These are phyloP conservation scores for Coleophoma eucalyptorum DNA, from an alignment of 2,329 filamentous ascomycete species.

Conservation along the genomic window DNA sequence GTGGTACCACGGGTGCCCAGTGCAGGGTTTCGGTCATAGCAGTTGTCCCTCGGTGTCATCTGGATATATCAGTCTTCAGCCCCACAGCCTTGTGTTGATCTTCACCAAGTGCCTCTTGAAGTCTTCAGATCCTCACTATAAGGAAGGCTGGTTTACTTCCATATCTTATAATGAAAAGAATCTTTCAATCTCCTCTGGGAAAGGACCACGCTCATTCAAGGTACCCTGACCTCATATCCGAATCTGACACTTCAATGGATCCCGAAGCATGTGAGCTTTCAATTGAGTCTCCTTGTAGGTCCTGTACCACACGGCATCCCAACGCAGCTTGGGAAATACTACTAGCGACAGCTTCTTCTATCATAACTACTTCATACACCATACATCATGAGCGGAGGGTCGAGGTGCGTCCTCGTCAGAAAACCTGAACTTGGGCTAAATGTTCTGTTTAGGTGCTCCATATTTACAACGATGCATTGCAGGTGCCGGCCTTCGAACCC, in stretches of 20 bases:
- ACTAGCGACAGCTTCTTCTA: background rate
- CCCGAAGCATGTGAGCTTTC: background rate
- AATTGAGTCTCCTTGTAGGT: background rate
- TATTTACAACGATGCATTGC: background rate
- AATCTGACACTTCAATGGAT: background rate
- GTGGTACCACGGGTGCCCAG: too few species aligned
- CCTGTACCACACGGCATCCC: background rate
- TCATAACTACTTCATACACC: background rate
- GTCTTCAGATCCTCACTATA: too few species aligned
- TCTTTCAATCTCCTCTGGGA: too few species aligned
- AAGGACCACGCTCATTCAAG: too few species aligned
- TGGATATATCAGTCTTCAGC: too few species aligned
- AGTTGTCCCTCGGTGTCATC: too few species aligned
- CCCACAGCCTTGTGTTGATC: too few species aligned
- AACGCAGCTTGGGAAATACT: background rate
- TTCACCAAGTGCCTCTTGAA: too few species aligned
- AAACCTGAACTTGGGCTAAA: background rate
- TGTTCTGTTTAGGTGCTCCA: background rate
- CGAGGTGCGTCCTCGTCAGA: background rate
- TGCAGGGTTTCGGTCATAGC: too few species aligned
- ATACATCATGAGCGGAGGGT: background rate
- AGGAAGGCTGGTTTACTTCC: too few species aligned
- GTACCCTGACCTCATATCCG: too few species aligned
- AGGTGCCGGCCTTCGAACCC: constrained; percentile 4
- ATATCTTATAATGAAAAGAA: too few species aligned